Evolutionary conservation across 768 basidiomycete species (phyloP), one percentile per base, ranked within the genome.

Genomic region (Mycena vitilis): DNA sequence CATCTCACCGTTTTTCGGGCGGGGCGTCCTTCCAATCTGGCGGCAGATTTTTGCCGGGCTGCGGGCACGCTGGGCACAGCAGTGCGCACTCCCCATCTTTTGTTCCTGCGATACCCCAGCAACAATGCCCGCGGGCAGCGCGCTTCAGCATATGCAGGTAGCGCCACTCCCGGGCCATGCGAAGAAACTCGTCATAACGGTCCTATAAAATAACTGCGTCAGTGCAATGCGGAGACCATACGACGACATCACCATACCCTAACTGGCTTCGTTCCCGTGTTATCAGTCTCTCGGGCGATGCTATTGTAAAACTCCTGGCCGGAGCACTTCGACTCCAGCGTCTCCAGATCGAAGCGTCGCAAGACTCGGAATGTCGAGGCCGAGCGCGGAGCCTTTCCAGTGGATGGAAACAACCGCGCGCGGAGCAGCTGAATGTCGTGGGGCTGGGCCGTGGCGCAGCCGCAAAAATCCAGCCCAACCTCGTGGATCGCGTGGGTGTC

Each of bases 21-120:
- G 58, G 58, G 5, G 42, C 59, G 7, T 64, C 47, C 20, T 69
- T 34, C 69, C 72, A 73, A 23, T 71, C 37, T 1, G 45, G 20
- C 7, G 72, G 70, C 2, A 78, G 40, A 51, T 79, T 79, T 7
- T 77, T 65, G 0, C 72, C 74, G 0, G 73, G 75, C 18, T 77
- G 76, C 4, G 75, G 78, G 58, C 78, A 80, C 5, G 74, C 67
- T 0, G 75, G 70, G 22, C 79, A 78, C 13, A 75, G 72, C 1
- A 77, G 34, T 0, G 67, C 71, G 8, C 73, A 62, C 20, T 71
- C 59, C 2, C 74, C 74, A 1, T 55, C 37, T 3, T 45, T 22
- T 20, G 40, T 64, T 11, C 20, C 45, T 13, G 42, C 49, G 8
- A 59, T 20, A 4, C 64, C 64, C 1, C 22, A 4, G 9, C 47